Evolutionary conservation across 2,329 filamentous ascomycete genomes (phyloP).

Genomic region (Fragosphaeria purpurea): DNA sequence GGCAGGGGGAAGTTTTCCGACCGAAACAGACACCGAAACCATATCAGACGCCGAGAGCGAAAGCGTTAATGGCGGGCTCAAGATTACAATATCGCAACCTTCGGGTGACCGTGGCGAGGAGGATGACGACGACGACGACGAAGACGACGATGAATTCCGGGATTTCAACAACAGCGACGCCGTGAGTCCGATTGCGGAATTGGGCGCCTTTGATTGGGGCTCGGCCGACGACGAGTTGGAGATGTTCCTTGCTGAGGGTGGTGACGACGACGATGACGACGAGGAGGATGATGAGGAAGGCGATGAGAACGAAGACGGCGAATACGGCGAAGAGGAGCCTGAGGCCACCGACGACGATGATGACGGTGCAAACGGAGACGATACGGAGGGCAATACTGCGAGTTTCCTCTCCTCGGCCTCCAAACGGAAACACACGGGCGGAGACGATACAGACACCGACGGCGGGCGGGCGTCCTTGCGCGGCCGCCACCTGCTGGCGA

Average conservation of each 20-base stretch:
- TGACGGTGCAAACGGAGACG: constrained; percentile 21
- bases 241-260: constrained; percentile 57
- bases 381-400: constrained; percentile 21
- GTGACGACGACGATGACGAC: constrained; percentile 36
- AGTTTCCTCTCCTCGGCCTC: background rate
- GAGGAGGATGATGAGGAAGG: constrained; percentile 17
- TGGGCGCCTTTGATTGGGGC: constrained; percentile 51
- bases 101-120: constrained; percentile 21
- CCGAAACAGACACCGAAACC: constrained; percentile 17
- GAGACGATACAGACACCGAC: constrained; percentile 22
- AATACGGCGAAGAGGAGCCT: constrained; percentile 22
- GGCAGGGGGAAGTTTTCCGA: constrained; percentile 22
- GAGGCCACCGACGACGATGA: constrained; percentile 31
- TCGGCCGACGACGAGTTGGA: constrained; percentile 61
- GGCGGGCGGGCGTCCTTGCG: constrained; percentile 18
- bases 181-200: constrained; percentile 44
- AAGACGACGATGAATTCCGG: constrained; percentile 31
- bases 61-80: constrained; percentile 25
- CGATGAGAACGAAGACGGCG: constrained; percentile 24
- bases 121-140: constrained; percentile 22
- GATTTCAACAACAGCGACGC: constrained; percentile 35
- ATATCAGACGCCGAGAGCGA: constrained; percentile 20
- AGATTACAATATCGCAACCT: constrained; percentile 21
- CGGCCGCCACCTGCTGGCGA: constrained; percentile 32
- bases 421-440: constrained; percentile 18